Conservation (phyloP, 2,329 filamentous ascomycete genomes). For the Claviceps sp. region DNA sequence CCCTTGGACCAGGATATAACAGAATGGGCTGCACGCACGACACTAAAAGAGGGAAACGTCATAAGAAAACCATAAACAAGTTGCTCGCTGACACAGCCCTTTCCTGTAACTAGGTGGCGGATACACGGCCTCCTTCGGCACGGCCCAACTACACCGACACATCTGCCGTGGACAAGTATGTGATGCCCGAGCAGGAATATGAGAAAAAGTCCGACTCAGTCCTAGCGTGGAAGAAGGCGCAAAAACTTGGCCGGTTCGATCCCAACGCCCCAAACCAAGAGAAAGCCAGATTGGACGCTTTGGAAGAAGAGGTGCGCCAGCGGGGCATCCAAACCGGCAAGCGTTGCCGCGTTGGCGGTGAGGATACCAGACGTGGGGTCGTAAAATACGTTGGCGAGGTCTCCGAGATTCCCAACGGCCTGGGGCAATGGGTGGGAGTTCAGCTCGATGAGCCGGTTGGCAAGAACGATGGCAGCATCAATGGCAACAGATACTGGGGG, state of each 20-base stretch:
- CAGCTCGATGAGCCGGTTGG: slow-evolving; percentile 67
- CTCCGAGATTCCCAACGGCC: slow-evolving; percentile 54
- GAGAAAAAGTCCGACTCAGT: slow-evolving; percentile 78
- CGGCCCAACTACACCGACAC: slow-evolving; percentile 73
- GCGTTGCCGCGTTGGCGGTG: slow-evolving; percentile 51
- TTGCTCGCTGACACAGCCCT: slow-evolving; percentile 15
- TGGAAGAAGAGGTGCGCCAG: slow-evolving; percentile 54
- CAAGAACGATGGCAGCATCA: slow-evolving; percentile 69
- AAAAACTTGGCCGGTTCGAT: slow-evolving; percentile 93
- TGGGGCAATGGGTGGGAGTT: slow-evolving; percentile 59
- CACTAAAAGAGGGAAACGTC: not conserved
- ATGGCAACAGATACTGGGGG: slow-evolving; percentile 56
- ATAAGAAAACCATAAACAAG: not conserved
- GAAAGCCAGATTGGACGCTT: slow-evolving; percentile 55
- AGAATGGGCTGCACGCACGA: not conserved
- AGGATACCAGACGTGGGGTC: slow-evolving; percentile 56
- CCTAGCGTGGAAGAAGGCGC: slow-evolving; percentile 86
- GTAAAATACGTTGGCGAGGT: slow-evolving; percentile 63
- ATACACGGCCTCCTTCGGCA: slow-evolving; percentile 62
- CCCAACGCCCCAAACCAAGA: slow-evolving; percentile 65
- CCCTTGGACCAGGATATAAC: not conserved
- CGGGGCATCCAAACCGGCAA: slow-evolving; percentile 52
- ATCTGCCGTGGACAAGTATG: slow-evolving; percentile 74
- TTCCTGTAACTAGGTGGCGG: slow-evolving; percentile 47
- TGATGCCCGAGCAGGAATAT: slow-evolving; percentile 76